phyloP scores from a whole-genome alignment of 2,329 filamentous ascomycete species.

The Pleoardoris graminearum region DNA sequence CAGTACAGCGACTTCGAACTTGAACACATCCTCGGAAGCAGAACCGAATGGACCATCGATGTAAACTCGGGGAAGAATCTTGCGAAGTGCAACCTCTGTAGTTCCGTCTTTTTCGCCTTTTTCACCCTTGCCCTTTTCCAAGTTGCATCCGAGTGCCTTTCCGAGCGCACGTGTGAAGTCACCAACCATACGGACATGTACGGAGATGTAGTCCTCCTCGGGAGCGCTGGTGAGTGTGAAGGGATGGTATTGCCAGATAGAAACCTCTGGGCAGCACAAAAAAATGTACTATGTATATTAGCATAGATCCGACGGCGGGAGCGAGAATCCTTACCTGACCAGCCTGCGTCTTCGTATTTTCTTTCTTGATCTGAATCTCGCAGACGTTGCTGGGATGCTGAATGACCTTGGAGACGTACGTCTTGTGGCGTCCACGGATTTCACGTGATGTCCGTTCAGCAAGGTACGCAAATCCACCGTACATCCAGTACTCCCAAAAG shows the following conservation, averaged over 20 bases:
- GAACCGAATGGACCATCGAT: conserved; percentile 85
- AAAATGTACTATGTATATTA: conserved; percentile 69
- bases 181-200: conserved; percentile 81
- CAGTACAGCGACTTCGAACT: conserved; percentile 57
- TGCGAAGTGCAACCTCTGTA: conserved; percentile 68
- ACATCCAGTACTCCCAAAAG: conserved; percentile 91
- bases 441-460: conserved; percentile 79
- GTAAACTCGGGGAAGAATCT: conserved; percentile 77
- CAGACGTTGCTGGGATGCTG: conserved; percentile 88
- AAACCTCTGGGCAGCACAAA: conserved; percentile 83
- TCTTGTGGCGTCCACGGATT: conserved; percentile 78
- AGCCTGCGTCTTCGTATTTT: conserved; percentile 77
- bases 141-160: conserved; percentile 73
- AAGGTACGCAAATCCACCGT: conserved; percentile 78
- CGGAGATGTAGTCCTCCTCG: conserved; percentile 87
- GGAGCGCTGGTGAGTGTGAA: conserved; percentile 86
- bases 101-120: conserved; percentile 60
- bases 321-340: conserved; percentile 58
- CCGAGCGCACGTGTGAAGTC: conserved; percentile 76
- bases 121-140: conserved; percentile 59
- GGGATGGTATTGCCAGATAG: conserved; percentile 85
- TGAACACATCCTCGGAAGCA: conserved; percentile 86
- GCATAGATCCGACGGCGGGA: background rate
- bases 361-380: conserved; percentile 91
- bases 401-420: conserved; percentile 84